These are phyloP conservation scores for Phytophthora macrochlamydospora DNA, from an alignment of 352 stramenopile genomes.

Conservation along the genomic window DNA sequence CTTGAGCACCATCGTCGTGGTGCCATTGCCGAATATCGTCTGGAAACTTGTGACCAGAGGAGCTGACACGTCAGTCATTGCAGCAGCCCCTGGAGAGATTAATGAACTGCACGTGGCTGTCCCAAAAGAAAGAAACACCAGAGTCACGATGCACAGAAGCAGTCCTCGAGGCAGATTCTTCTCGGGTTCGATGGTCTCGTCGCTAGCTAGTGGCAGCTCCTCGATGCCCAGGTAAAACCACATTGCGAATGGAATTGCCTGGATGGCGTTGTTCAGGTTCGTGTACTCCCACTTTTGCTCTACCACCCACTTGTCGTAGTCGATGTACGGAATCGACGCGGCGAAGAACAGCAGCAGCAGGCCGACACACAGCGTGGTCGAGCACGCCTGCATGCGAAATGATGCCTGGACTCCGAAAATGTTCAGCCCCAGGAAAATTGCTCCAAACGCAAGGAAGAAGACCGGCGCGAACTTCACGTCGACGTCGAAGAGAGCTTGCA, in stretches of 20 bases:
- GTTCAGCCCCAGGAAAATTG: conserved; percentile 60
- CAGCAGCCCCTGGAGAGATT: conserved; percentile 49
- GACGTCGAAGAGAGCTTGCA: no score
- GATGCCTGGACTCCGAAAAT: conserved; percentile 54
- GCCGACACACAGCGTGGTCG: conserved; percentile 50
- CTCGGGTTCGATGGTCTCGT: conserved; percentile 28
- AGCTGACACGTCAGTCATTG: conserved; percentile 46
- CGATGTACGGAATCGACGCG: conserved; percentile 47
- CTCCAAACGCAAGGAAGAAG: conserved; percentile 51
- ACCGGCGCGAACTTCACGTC: no score
- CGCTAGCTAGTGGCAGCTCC: conserved; percentile 30
- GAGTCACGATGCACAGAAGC: conserved; percentile 57
- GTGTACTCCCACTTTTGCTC: conserved; percentile 62
- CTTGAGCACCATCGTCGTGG: conserved; percentile 56
- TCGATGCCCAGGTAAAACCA: conserved; percentile 36
- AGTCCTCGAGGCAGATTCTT: conserved; percentile 38
- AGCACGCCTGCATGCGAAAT: conserved; percentile 58
- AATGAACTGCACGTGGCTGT: conserved; percentile 61
- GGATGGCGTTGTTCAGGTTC: conserved; percentile 45
- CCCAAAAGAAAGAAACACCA: conserved; percentile 57
- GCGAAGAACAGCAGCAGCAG: conserved; percentile 62
- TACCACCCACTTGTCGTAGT: conserved; percentile 57
- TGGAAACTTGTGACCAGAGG: conserved; percentile 10
- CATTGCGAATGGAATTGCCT: conserved; percentile 61
- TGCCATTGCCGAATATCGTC: conserved; percentile 57